Conservation (phyloP, 2,329 filamentous ascomycete species). For the Colletotrichum musae region DNA sequence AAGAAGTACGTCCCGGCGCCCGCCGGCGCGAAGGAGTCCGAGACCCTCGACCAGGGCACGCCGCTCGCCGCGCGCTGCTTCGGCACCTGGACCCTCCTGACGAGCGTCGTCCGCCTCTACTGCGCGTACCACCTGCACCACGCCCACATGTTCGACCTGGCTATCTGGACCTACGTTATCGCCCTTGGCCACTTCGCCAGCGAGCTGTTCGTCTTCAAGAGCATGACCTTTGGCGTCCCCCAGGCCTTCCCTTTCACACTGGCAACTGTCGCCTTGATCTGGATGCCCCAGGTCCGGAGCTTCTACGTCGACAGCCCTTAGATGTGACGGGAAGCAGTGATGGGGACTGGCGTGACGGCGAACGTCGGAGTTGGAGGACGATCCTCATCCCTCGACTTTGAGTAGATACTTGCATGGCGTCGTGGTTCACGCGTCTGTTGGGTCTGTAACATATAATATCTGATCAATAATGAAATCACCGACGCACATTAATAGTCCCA, state of each 20-base stretch:
- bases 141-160: constrained; percentile 82
- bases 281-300: constrained; percentile 78
- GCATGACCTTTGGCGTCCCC: constrained; percentile 74
- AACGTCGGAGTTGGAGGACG: too few species aligned
- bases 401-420: too few species aligned
- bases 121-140: constrained; percentile 86
- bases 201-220: constrained; percentile 87
- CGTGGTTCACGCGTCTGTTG: too few species aligned
- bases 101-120: constrained; percentile 83
- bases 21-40: constrained; percentile 60
- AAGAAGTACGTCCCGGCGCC: constrained; percentile 65
- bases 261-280: constrained; percentile 65
- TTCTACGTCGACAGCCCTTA: constrained; percentile 71
- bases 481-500: too few species aligned
- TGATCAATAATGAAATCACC: too few species aligned
- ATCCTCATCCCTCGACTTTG: too few species aligned
- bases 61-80: constrained; percentile 85
- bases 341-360: not conserved
- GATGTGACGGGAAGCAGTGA: not conserved
- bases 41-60: constrained; percentile 74
- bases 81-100: constrained; percentile 89
- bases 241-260: constrained; percentile 70
- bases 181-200: constrained; percentile 83
- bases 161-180: constrained; percentile 84
- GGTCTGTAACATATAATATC: too few species aligned